Conservation (phyloP, 306 rosid species). For the Glycine tomentella region DNA sequence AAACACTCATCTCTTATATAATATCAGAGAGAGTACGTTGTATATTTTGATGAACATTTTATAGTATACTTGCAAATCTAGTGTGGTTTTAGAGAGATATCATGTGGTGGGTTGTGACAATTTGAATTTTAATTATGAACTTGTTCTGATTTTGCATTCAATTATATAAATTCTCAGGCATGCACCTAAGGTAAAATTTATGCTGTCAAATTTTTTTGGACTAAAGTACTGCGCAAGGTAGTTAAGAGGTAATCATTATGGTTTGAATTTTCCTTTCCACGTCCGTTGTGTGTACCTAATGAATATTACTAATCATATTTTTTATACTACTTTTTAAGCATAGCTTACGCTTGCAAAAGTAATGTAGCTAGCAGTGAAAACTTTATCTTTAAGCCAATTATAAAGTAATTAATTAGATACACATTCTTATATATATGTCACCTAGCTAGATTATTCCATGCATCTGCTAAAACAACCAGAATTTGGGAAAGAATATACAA, state of each 20-base stretch:
- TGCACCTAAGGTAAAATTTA: neutral
- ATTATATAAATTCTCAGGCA: conserved; percentile 2
- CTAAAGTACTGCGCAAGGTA: conserved; percentile 13
- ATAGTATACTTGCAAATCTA: too few species aligned
- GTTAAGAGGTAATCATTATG: conserved; percentile 48
- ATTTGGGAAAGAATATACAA: neutral
- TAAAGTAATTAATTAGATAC: neutral
- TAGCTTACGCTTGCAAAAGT: conserved; percentile 38
- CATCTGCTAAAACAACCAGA: conserved; percentile 15
- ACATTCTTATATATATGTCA: conserved; percentile 31
- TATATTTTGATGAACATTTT: too few species aligned
- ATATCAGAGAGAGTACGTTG: too few species aligned
- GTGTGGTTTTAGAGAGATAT: neutral
- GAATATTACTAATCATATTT: neutral
- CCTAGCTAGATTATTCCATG: neutral
- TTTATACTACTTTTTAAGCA: neutral
- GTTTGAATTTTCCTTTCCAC: conserved; percentile 53
- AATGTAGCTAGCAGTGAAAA: conserved; percentile 19
- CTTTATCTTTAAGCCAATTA: conserved; percentile 46
- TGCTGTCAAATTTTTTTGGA: neutral
- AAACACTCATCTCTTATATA: too few species aligned
- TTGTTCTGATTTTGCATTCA: neutral
- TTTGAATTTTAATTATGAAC: neutral
- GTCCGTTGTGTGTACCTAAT: conserved; percentile 43
- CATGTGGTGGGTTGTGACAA: neutral